Evolutionary conservation across 139 green algal genomes (phyloP), one percentile per base, ranked within the genome.

Genomic region (Picochlorum sp.): DNA sequence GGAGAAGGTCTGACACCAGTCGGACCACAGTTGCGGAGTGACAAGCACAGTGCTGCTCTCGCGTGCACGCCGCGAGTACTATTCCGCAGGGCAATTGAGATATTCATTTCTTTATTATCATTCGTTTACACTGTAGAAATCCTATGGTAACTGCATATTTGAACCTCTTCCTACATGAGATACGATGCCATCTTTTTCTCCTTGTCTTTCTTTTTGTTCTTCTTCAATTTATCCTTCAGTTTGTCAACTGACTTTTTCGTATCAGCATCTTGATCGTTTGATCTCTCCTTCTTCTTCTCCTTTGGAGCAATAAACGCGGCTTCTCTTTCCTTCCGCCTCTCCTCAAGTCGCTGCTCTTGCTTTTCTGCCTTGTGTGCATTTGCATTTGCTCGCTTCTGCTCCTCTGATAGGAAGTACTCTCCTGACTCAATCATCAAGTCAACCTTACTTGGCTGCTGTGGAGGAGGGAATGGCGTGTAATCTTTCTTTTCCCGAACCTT

Each of bases 391-490:
- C 72, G 71, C 80, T 94, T 92, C 54, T 90, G 72, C 66, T 87
- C 70, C 65, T 88, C 65, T 6, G 69, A 86, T 28, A 98, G 67
- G 60, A 98, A 98, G 77, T 97, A 98, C 82, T 98, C 92, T 47
- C 94, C 94, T 57, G 73, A 90, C 77, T 97, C 93, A 49, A 98
- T 70, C 74, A 86, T 75, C 71, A 94, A 64, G 74, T 95, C 86
- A 54, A 87, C 64, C 79, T 98, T 98, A 79, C 72, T 84, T 28
- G 90, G 93, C 71, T 74, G 73, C 77, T 89, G 86, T 0, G 90
- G 77, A n/a, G 94, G 94, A 28, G 94, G 94, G 84, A 99, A 99
- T 56, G 92, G 92, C 15, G 90, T 96, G 79, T 97, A 94, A 14
- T 81, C 75, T 70, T 92, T 91, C 75, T 91, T 90, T 65, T 85